phyloP scores from a whole-genome alignment of 345 rosid genomes.

The Bruguiera gymnorhiza region DNA sequence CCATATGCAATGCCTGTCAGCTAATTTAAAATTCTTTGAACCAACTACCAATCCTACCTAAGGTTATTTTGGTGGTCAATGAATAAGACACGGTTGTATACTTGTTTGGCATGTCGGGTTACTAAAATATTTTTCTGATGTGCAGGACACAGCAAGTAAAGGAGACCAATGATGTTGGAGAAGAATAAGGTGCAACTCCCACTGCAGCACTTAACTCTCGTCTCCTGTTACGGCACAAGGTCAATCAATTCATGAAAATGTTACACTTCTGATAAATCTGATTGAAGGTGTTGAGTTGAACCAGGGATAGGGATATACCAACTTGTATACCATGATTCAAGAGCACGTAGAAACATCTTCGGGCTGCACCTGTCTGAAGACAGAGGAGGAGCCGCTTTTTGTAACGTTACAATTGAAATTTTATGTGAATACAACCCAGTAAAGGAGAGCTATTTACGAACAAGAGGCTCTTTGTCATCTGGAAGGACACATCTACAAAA shows the following conservation, averaged over 20 bases:
- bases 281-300: neutral
- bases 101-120: neutral
- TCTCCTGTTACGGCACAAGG: too few relatives aligned
- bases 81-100: neutral
- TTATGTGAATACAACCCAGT: neutral
- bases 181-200: slow-evolving; percentile 30
- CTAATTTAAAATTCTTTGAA: too few relatives aligned
- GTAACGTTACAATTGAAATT: neutral
- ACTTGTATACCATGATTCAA: neutral
- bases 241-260: neutral
- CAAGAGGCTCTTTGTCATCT: neutral
- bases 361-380: neutral
- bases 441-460: neutral
- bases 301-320: neutral
- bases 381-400: neutral
- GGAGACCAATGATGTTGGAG: slow-evolving; percentile 35
- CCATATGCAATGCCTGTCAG: too few relatives aligned
- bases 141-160: slow-evolving; percentile 53
- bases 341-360: neutral
- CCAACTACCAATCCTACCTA: too few relatives aligned
- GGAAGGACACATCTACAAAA: neutral
- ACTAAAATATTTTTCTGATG: neutral
- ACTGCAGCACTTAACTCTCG: neutral
- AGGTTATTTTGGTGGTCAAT: too few relatives aligned
- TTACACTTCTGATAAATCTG: neutral